A percentile compares a stretch with the other conserved stretches of the same genome.
Conservation (phyloP, 1,139 yeast species). For the Komagataea norvegica region DNA sequence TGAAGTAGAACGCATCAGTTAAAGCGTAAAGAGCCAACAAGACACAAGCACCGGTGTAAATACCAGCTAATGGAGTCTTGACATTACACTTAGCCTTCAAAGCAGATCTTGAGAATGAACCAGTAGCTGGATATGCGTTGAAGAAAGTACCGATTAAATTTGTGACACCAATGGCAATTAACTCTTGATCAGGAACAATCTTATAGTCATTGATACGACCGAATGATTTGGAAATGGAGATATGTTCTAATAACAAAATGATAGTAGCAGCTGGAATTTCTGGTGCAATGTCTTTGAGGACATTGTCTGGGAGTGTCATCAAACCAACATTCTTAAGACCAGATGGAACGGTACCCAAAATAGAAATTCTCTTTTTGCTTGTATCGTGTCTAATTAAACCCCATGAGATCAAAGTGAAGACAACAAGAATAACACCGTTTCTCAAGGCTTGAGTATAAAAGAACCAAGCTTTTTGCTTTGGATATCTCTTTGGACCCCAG, state of each 20-base stretch:
- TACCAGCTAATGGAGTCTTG: constrained; percentile 89
- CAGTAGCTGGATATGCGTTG: constrained; percentile 93
- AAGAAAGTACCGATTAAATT: constrained; percentile 89
- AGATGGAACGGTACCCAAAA: constrained; percentile 74
- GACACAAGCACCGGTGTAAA: constrained; percentile 86
- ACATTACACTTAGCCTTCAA: constrained; percentile 94
- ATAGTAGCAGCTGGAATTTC: constrained; percentile 85
- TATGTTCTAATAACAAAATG: constrained; percentile 81
- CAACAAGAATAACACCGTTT: constrained; percentile 74
- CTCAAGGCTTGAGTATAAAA: constrained; percentile 75
- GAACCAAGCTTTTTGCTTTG: constrained; percentile 49
- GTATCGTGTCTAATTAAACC: constrained; percentile 44
- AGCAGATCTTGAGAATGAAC: constrained; percentile 93
- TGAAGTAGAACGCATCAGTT: constrained; percentile 79
- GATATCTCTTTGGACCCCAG: constrained; percentile 60
- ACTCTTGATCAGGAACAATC: constrained; percentile 88
- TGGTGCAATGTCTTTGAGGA: constrained; percentile 57
- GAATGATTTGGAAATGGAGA: constrained; percentile 89
- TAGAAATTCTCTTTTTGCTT: constrained; percentile 38
- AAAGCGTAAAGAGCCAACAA: constrained; percentile 79
- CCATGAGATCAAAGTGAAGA: constrained; percentile 74
- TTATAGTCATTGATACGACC: constrained; percentile 91
- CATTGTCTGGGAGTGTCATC: constrained; percentile 59
- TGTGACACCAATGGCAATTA: constrained; percentile 89
- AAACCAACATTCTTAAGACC: constrained; percentile 78